Evolutionary conservation across 2,329 filamentous ascomycete genomes (phyloP).

Genomic region (Xylariaceae sp.): DNA sequence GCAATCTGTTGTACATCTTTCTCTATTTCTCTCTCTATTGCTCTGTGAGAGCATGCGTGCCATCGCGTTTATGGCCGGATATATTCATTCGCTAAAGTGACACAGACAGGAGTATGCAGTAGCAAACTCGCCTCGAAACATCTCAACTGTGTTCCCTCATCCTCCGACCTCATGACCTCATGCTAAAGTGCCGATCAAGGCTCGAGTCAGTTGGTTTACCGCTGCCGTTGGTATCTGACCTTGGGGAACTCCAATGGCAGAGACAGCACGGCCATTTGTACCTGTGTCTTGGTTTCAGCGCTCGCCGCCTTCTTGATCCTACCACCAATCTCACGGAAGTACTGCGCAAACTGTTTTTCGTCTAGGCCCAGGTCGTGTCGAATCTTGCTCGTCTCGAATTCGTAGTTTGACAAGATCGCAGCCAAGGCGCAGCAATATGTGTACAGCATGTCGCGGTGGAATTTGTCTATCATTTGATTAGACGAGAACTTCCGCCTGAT

Average conservation of each 20-base stretch:
- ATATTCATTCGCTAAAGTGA: neutral
- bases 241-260: conserved; percentile 82
- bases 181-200: neutral
- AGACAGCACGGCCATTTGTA: conserved; percentile 62
- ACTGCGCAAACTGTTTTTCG: conserved; percentile 63
- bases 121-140: neutral
- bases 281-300: conserved; percentile 53
- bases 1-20: neutral
- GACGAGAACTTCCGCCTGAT: conserved; percentile 66
- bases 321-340: conserved; percentile 72
- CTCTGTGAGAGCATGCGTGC: neutral
- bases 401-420: conserved; percentile 67
- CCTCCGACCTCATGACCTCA: neutral
- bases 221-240: conserved; percentile 32
- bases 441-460: conserved; percentile 64
- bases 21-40: neutral
- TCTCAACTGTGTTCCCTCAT: neutral
- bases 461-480: conserved; percentile 60
- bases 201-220: neutral
- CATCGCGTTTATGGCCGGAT: neutral
- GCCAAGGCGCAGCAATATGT: conserved; percentile 69
- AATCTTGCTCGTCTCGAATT: conserved; percentile 64
- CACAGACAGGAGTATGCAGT: neutral
- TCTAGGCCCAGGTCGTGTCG: conserved; percentile 68
- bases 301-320: conserved; percentile 56